Base-by-base conservation (phyloP, 2,329 filamentous ascomycete genomes). In the Fusarium sp. region DNA sequence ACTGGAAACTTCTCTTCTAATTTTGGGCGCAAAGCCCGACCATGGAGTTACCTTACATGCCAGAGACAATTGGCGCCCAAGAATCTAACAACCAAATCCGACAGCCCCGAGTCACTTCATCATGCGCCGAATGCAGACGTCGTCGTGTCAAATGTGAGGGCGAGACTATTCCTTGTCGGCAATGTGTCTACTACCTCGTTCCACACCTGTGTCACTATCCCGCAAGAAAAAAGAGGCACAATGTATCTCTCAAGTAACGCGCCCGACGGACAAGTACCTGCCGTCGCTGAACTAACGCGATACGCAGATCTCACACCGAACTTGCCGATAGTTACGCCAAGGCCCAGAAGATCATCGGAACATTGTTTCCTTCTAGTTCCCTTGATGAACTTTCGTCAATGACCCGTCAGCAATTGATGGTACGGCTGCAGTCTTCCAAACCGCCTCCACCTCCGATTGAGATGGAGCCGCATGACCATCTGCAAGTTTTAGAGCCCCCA, bases 121-220 rank as follows among this genome's bases (percentile, higher is more conserved):
- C 63, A 2, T 66, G 63, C n/a, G 59, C 63, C 18, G 63, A 66
- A 37, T 66, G 63, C 14, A 49, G 63, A 14, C 37, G 63, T 16
- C 54, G 63, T 8, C 63, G 63, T 14, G 34, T 66, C 32, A 63
- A 59, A n/a, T 66, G 63, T 2, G 59, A 66, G 4, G 59, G 63
- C 3, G 27, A 27, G n/a, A 45, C 55, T 1, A 48, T 34, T 13
- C 63, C 63, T 3, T 66, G 63, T 18, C 32, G 49, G 3, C 63
- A 66, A 42, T 66, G 63, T 28, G 30, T 49, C 30, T 66, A 66
- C 27, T 66, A 66, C 23, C 59, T 53, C 14, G 59, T 63, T 18
- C 43, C 63, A 11, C 49, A 66, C 13, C 49, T 59, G 6, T 66
- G 63, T 16, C 49, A 63, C 16, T 66, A 63, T 13, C 63, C 63